A percentile compares a stretch with the other conserved stretches of the same genome.
These are phyloP conservation scores for Ophiostoma tasmaniense DNA, from an alignment of 2,329 filamentous ascomycete genomes.

Conservation along the genomic window DNA sequence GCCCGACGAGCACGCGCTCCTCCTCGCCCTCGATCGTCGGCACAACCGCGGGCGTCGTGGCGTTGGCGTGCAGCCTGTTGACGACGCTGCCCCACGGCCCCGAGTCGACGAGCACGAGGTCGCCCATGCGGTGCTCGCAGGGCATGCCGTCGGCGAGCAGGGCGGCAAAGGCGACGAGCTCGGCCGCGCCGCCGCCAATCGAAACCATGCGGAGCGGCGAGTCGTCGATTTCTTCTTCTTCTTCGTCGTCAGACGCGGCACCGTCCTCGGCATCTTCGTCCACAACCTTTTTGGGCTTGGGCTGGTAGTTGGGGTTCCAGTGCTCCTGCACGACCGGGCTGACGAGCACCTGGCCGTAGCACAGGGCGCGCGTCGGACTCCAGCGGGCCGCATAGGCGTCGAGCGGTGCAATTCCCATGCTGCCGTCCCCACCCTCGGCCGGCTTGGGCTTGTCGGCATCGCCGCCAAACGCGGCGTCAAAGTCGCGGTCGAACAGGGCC, in stretches of 20 bases:
- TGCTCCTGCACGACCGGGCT: constrained; percentile 19
- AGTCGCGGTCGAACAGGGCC: constrained; percentile 79
- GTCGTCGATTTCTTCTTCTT: neutral
- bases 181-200: constrained; percentile 51
- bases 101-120: constrained; percentile 66
- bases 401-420: constrained; percentile 37
- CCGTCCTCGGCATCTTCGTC: neutral
- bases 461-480: constrained; percentile 61
- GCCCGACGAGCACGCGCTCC: constrained; percentile 29
- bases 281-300: neutral
- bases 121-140: constrained; percentile 23
- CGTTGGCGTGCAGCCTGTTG: constrained; percentile 44
- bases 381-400: constrained; percentile 81
- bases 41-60: constrained; percentile 27
- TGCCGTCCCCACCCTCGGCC: neutral
- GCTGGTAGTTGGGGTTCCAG: constrained; percentile 1
- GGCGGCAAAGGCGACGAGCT: constrained; percentile 48
- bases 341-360: constrained; percentile 57
- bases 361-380: constrained; percentile 79
- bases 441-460: neutral
- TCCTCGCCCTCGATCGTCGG: constrained; percentile 33
- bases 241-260: neutral
- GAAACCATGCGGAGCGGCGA: constrained; percentile 17
- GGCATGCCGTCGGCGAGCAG: constrained; percentile 28
- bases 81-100: constrained; percentile 67